phyloP scores from a whole-genome alignment of 352 stramenopile genomes.

The Pythium diclinum region DNA sequence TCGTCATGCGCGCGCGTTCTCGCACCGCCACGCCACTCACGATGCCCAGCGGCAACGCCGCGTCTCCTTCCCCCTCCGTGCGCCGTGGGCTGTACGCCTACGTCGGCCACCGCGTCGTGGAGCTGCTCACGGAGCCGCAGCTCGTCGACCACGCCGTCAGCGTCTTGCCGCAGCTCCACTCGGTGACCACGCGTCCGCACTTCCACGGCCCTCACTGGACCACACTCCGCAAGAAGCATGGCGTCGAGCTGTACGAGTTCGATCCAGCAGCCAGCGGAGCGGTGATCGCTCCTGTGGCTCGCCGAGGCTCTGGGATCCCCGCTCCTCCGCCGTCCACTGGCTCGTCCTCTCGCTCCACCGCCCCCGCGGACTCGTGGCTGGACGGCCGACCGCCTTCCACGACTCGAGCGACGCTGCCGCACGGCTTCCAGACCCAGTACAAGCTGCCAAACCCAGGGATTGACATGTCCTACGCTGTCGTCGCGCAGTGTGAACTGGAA shows the following conservation, averaged over 20 bases:
- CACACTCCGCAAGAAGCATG: constrained; percentile 28
- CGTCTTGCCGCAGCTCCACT: constrained; percentile 32
- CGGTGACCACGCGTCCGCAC: constrained; percentile 17
- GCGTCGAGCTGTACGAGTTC: constrained; percentile 49
- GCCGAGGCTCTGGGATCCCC: background rate
- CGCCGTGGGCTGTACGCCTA: constrained; percentile 25
- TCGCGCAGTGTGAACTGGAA: constrained; percentile 51
- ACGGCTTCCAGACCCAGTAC: constrained; percentile 27
- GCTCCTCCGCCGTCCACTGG: background rate
- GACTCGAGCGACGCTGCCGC: background rate
- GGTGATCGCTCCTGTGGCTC: background rate
- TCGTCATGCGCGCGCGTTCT: background rate
- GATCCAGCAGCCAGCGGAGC: constrained; percentile 27
- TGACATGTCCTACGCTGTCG: constrained; percentile 51
- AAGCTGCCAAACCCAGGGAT: constrained; percentile 41
- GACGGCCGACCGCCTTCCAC: background rate
- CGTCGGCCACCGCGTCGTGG: constrained; percentile 25
- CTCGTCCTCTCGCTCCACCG: constrained; percentile 15
- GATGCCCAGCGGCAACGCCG: background rate
- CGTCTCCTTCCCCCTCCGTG: background rate
- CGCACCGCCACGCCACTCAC: constrained; percentile 8
- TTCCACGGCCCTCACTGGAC: constrained; percentile 33
- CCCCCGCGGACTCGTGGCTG: background rate
- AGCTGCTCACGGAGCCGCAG: constrained; percentile 31
- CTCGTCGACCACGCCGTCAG: constrained; percentile 29